Base-by-base conservation (phyloP, 345 rosid genomes). In the Populus euphratica region DNA sequence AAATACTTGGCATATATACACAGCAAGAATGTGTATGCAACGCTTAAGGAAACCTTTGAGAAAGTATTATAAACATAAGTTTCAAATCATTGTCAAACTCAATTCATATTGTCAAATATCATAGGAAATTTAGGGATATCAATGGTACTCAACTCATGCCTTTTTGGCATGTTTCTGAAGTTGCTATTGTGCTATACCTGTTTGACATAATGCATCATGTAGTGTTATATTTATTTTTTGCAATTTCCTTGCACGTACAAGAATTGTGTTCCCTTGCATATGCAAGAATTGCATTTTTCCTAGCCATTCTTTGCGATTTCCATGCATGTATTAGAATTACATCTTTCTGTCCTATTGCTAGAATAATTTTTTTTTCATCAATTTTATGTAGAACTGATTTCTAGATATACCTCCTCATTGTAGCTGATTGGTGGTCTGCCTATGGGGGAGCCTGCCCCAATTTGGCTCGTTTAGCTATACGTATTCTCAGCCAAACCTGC, bases 351-450 rank as follows among this genome's bases (percentile, higher is more conserved):
- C 36, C n/a, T 70, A 49, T 16, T 69, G 44, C 23, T 43, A 29
- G 18, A 38, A 23, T 20, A 38, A 56, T 43, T 29, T 66, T 33
- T 68, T 29, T 29, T 5, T 10, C 54, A 50, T 61, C 31, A 7
- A 35, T 31, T 61, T 69, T 44, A 52, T 16, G 35, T 64, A 47
- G 68, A 16, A 67, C 69, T 70, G 69, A 82, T 71, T 50, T 68
- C 49, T 18, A 67, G 41, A 6, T 9, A 38, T 17, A 54, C 18
- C 25, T 73, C 36, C 52, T 73, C 72, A 64, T 73, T 83, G 39
- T 75, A 96, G 99, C 88, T 78, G 99, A 96, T 80, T 93, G 99
- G 99, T 96, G 99, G 99, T 87, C 92, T 75, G 87, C 97, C 11
- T 94, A 91, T 80, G 98, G 97, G 68, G 98, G 94, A 80, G 87